These are phyloP conservation scores for Mortierella polycephala DNA, from an alignment of 371 early-diverging fungal genomes.

Conservation along the genomic window DNA sequence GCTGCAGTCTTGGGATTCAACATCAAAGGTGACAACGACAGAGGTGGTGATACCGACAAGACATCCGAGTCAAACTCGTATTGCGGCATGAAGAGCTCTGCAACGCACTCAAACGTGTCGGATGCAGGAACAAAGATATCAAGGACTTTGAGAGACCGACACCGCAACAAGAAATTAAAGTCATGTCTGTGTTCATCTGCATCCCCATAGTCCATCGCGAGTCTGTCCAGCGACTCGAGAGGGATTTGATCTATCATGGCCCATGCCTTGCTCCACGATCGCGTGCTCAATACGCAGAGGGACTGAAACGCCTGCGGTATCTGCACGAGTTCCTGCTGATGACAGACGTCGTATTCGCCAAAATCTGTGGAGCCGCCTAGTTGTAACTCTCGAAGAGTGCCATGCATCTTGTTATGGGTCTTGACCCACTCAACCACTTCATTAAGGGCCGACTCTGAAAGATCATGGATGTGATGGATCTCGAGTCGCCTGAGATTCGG, in stretches of 20 bases:
- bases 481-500: constrained; percentile 35
- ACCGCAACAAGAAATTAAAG: constrained; percentile 22
- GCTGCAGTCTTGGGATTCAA: not conserved
- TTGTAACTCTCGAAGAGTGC: constrained; percentile 36
- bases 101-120: constrained; percentile 25
- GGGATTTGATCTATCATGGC: constrained; percentile 26
- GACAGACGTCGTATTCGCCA: constrained; percentile 7
- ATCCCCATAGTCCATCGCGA: constrained; percentile 45
- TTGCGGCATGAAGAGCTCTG: constrained; percentile 7
- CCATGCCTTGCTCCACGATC: constrained; percentile 43
- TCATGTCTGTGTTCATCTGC: constrained; percentile 5
- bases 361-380: constrained; percentile 28
- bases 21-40: too few relatives aligned
- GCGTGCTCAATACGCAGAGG: constrained; percentile 23
- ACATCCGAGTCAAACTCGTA: too few relatives aligned
- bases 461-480: constrained; percentile 20
- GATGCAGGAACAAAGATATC: constrained; percentile 34
- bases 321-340: constrained; percentile 12
- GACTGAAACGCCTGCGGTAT: constrained; percentile 25
- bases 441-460: constrained; percentile 8
- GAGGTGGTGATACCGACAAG: too few relatives aligned
- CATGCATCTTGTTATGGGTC: constrained; percentile 24
- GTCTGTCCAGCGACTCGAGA: constrained; percentile 19
- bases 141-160: constrained; percentile 25
- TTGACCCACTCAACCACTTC: constrained; percentile 41